Base-by-base conservation (phyloP, 164 flowering plant species). In the Aristolochia contorta region DNA sequence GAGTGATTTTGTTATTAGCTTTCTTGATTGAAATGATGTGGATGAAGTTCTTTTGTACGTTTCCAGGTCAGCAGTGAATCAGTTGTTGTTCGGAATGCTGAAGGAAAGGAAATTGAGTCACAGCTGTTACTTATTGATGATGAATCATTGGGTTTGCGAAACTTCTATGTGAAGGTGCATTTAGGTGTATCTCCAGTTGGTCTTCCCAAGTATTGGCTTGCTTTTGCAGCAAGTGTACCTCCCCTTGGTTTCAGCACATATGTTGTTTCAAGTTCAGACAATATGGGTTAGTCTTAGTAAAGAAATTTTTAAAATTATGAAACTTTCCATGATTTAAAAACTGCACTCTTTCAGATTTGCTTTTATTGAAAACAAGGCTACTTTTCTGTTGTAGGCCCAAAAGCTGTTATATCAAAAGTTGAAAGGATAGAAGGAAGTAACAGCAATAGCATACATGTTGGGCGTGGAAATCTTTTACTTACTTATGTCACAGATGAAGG, bases 221-320 rank as follows among this genome's bases (percentile, higher is more conserved):
- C 82, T 32, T 87, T 89, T 77, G 18, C 73, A 22, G 96, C 78
- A 33, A 68, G 90, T 71, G 88, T 82, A 45, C 96, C 93, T 37
- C 96, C 96, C 43, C 86, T 92, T 69, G 98, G 96, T 70, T 89
- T 82, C 82, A 87, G 75, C 73, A 84, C 93, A 21, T 89, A 87
- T 63, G 52, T 60, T 47, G 68, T 91, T 56, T 80, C 92, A 19
- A 66, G 51, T 57, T 71, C 78, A n/a, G 77, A 79, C 70, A 24
- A 51, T 16, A 41, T 77, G 80, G 95, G 95, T 86, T 58, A 45
- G 19, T 18, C 7, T 14, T 66, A 12, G 49, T 23, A 22, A 16
- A 23, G 22, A 8, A 12, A 12, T 50, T 22, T 3, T n/a, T 19
- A 1, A 50, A 50, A 50, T n/a, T 50, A 2, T n/a, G 12, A 18